Evolutionary conservation across 192 early-diverging fungal species (phyloP).

Genomic region (Coemansia sp.): DNA sequence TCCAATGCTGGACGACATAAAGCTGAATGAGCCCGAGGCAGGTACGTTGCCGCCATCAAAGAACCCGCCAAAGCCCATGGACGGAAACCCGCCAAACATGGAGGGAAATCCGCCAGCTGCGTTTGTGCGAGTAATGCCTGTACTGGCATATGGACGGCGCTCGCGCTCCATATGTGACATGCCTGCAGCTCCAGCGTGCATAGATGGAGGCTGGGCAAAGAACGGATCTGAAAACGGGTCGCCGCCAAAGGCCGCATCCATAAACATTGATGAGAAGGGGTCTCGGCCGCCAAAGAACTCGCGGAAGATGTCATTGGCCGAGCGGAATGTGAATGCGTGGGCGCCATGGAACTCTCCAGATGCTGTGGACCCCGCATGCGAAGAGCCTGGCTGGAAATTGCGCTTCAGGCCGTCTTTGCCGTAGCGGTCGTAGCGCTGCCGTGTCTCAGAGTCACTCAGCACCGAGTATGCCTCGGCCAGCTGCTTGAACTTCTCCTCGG

Average conservation of each 20-base stretch:
- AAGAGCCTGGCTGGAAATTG: slow-evolving; percentile 28
- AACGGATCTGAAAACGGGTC: slow-evolving; percentile 43
- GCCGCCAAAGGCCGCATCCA: slow-evolving; percentile 29
- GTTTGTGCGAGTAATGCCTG: slow-evolving; percentile 5
- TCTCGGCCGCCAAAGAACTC: slow-evolving; percentile 51
- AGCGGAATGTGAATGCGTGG: slow-evolving; percentile 28
- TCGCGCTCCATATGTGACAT: slow-evolving; percentile 29
- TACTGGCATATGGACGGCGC: slow-evolving; percentile 36
- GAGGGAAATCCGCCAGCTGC: slow-evolving; percentile 23
- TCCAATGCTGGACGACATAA: slow-evolving; percentile 44
- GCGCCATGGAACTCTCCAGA: slow-evolving; percentile 3
- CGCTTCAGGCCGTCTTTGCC: slow-evolving; percentile 46
- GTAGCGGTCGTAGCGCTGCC: slow-evolving; percentile 43
- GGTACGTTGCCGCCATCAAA: slow-evolving; percentile 29
- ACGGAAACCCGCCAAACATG: slow-evolving; percentile 37
- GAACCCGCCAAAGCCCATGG: slow-evolving; percentile 34
- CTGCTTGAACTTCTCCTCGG: slow-evolving; percentile 52
- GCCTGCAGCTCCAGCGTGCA: background rate
- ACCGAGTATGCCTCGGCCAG: slow-evolving; percentile 54
- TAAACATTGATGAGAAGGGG: slow-evolving; percentile 47
- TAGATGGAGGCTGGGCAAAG: slow-evolving; percentile 21
- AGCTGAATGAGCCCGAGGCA: slow-evolving; percentile 45
- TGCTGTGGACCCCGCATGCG: slow-evolving; percentile 11
- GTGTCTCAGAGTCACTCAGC: slow-evolving; percentile 41
- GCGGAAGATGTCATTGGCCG: slow-evolving; percentile 48